Base-by-base conservation (phyloP, 2,329 filamentous ascomycete species). In the Colletotrichum chlorophyti region DNA sequence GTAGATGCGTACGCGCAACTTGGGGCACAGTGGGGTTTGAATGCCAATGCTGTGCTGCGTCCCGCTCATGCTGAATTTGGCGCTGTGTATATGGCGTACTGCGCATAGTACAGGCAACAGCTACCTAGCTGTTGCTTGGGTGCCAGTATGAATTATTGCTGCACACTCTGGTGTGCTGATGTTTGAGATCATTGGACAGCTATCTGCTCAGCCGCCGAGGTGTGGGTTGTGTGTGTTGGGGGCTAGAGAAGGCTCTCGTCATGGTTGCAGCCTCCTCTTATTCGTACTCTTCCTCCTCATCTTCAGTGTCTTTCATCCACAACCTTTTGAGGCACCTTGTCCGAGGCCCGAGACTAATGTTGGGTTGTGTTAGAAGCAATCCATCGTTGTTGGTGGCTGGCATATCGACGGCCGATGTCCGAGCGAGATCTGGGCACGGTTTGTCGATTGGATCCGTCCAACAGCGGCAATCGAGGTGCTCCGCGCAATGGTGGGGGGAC, bases 181-280 rank as follows among this genome's bases (percentile, higher is more conserved):
- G 14, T 15, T 32, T n/a, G 51, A n/a, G 21, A n/a, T 50, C 51
- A 59, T 59, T 59, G 55, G 55, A 14, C 49, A 29, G 43, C 26
- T 43, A 49, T 37, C 37, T 59, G 17, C 55, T 50, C 55, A 55
- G 55, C 55, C 51, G 55, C 51, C 27, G 37, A 34, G 41, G 35
- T 37, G 41, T 29, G 54, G 41, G 21, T 23, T 35, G 41, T 34
- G 21, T n/a, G 35, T 27, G 19, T 17, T 24, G 53, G 45, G 15
- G 29, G 31, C 17, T 29, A 55, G 38, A 40, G 24, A 50, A 45
- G 55, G 38, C 55, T 55, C 26, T 15, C 31, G 27, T 45, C 38
- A 43, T 32, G 43, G 29, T n/a, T 59, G 48, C 54, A 57, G 57
- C 51, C 57, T 57, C 51, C 19, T 57, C 42, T 26, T 53, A n/a